Conservation (phyloP, 208 protist genomes). For the Trypanosoma boissoni region DNA sequence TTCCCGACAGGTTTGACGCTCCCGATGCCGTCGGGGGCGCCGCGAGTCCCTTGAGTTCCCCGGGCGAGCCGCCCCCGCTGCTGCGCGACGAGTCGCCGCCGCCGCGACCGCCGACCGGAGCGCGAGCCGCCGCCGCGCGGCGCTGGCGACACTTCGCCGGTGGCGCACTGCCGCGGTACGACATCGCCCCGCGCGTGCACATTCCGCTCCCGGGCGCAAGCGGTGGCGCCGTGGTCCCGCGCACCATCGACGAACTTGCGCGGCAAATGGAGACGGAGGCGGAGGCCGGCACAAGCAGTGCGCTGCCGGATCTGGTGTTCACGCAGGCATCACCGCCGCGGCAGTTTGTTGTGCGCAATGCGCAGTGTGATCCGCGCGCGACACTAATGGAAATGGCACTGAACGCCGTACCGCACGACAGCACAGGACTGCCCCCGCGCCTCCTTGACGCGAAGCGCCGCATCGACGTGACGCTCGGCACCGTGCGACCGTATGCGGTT, state of each 20-base stretch:
- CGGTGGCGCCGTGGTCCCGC: no score
- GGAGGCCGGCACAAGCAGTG: not conserved
- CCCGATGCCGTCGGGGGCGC: not conserved
- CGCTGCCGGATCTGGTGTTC: constrained; percentile 1
- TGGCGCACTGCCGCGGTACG: constrained; percentile 20
- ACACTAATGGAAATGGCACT: not conserved
- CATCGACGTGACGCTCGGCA: constrained; percentile 21
- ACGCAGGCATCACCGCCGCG: not conserved
- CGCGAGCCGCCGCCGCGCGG: not conserved
- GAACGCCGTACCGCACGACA: not conserved
- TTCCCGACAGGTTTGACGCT: not conserved
- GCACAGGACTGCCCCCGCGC: constrained; percentile 1
- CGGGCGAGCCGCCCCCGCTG: no score
- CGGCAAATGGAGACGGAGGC: not conserved
- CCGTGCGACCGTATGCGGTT: constrained; percentile 21
- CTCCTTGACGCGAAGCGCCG: constrained; percentile 12
- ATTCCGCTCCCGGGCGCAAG: no score
- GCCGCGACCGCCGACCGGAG: not conserved
- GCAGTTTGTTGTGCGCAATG: constrained; percentile 7
- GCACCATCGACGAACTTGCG: no score
- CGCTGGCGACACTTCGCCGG: constrained; percentile 16
- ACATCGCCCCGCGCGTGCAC: not conserved
- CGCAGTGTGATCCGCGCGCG: constrained; percentile 8
- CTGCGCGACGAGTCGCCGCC: no score
- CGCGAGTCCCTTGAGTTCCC: not conserved